phyloP scores from a whole-genome alignment of 352 stramenopile species.

The Phytophthora cryptogea region DNA sequence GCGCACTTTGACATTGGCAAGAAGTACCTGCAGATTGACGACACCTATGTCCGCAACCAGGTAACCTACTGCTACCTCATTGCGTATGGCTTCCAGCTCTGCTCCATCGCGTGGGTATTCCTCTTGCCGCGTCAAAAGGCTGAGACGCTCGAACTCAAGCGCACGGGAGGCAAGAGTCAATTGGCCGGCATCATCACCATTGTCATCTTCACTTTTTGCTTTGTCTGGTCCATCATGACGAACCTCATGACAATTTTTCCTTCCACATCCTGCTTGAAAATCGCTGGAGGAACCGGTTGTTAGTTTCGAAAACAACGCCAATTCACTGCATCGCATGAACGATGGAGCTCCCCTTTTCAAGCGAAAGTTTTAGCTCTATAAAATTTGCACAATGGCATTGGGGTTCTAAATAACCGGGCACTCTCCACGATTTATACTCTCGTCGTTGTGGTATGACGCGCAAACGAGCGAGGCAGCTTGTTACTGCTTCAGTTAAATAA shows the following conservation, averaged over 20 bases:
- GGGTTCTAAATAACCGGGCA: constrained; percentile 25
- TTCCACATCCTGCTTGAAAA: constrained; percentile 40
- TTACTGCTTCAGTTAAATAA: constrained; percentile 56
- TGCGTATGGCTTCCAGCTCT: constrained; percentile 47
- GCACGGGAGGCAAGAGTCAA: constrained; percentile 38
- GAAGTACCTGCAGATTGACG: constrained; percentile 31
- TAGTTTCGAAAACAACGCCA: constrained; percentile 10
- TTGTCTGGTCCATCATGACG: constrained; percentile 54
- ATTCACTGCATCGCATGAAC: not conserved
- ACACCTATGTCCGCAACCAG: constrained; percentile 37
- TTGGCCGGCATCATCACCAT: constrained; percentile 44
- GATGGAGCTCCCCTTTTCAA: not conserved
- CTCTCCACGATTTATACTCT: not conserved
- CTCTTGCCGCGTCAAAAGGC: constrained; percentile 49
- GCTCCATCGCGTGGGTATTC: constrained; percentile 39
- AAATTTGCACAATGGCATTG: constrained; percentile 13
- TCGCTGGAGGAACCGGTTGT: constrained; percentile 46
- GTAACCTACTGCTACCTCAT: constrained; percentile 46
- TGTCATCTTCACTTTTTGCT: constrained; percentile 42
- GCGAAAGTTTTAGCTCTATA: constrained; percentile 24
- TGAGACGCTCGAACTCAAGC: constrained; percentile 47
- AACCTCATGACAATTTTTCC: constrained; percentile 56
- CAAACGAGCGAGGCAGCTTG: constrained; percentile 2
- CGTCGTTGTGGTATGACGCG: not conserved
- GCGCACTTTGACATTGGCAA: constrained; percentile 46